These are phyloP conservation scores for Coniferiporia sulphurascens DNA, from an alignment of 1,284 basidiomycete genomes.

Conservation along the genomic window DNA sequence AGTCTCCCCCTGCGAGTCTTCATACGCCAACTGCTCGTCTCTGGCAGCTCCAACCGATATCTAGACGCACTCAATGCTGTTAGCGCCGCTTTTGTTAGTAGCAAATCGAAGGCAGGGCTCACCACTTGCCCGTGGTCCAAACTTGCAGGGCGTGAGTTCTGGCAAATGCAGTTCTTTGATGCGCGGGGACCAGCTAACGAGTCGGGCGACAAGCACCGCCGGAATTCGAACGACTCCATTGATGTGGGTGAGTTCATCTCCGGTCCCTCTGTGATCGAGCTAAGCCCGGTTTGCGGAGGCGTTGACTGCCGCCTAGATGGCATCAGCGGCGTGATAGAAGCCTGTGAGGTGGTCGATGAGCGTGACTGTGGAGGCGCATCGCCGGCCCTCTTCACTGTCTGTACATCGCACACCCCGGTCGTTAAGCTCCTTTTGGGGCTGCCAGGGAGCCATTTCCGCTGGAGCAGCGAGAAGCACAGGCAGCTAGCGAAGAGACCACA, in stretches of 20 bases:
- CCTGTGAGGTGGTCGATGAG: neutral
- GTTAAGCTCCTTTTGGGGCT: neutral
- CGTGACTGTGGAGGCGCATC: neutral
- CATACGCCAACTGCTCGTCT: conserved; percentile 6
- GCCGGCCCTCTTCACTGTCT: neutral
- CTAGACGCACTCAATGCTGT: neutral
- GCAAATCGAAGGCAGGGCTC: neutral
- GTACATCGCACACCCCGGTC: neutral
- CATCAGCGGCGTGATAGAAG: neutral
- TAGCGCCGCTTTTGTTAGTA: neutral
- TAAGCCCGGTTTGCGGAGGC: neutral
- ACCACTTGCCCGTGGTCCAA: conserved; percentile 1
- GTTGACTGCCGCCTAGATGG: neutral
- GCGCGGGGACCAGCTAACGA: neutral
- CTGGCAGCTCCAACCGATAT: conserved; percentile 1
- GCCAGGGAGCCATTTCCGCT: neutral
- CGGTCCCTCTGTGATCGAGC: neutral
- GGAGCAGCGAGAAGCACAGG: neutral
- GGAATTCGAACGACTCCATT: neutral
- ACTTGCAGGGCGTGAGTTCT: neutral
- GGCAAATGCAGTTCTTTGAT: neutral
- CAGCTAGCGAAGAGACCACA: neutral
- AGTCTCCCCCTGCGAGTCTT: neutral
- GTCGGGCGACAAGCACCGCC: neutral
- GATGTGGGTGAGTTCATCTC: neutral